Evolutionary conservation across 1,139 yeast genomes (phyloP), one percentile per base, ranked within the genome.

Genomic region (Debaryomycetaceae sp.): DNA sequence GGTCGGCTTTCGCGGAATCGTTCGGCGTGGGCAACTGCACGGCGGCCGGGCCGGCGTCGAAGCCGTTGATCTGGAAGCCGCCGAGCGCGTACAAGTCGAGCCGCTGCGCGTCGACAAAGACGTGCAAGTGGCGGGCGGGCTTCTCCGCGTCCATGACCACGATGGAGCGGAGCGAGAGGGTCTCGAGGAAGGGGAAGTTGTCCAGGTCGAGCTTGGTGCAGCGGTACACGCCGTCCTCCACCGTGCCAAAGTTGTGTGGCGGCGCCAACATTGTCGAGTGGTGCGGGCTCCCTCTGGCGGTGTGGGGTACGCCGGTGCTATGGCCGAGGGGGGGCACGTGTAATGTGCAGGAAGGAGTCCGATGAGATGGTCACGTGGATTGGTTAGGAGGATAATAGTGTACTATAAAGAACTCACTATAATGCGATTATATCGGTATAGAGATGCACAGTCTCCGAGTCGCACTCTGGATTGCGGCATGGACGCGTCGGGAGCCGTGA

Each of bases 211-310:
- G 43, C 33, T 68, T 62, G 18, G 74, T 55, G 40, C 79, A 73
- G 28, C 81, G 56, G 49, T 70, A 78, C 3, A 80, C 57, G 0
- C 87, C 87, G 21, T 73, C 72, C 47, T 80, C 90, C 8, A 79
- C 90, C 18, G 79, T 58, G 0, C 87, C 87, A 53, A 77, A 80
- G 49, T 77, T 77, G 26, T 78, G 82, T 4, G 92, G 90, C 3
- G 87, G 85, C 1, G 80, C 81, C 27, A 79, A 56, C 90, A 80
- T 78, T 16, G 29, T 10, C 16, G 21, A 10, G 6, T 18, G 20
- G 20, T 18, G 20, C 6, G n/a, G n/a, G n/a, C n/a, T n/a, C n/a
- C n/a, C n/a, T n/a, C n/a, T n/a, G n/a, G n/a, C n/a, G n/a, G n/a
- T n/a, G n/a, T n/a, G n/a, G n/a, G n/a, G n/a, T n/a, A n/a, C n/a